Evolutionary conservation across 1,139 yeast genomes (phyloP).

Genomic region (Saccharomyces uvarum): DNA sequence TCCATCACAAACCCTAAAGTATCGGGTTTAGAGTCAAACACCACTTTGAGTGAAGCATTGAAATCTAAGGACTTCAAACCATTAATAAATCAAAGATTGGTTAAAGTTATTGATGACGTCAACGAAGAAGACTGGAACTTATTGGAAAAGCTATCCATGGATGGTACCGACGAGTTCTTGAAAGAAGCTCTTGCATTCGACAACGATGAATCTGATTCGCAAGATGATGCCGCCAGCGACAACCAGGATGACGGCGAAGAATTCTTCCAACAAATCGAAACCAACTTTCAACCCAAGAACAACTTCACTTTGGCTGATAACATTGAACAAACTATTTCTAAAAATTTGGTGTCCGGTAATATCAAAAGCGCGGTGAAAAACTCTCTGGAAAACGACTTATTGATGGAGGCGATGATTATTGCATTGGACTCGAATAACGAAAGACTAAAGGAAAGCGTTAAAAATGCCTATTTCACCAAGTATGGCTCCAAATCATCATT

Average conservation of each 20-base stretch:
- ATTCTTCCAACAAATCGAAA: slow-evolving; percentile 33
- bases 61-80: slow-evolving; percentile 46
- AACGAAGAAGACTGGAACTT: slow-evolving; percentile 74
- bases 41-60: slow-evolving; percentile 49
- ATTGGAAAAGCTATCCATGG: slow-evolving; percentile 47
- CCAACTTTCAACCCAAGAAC: slow-evolving; percentile 36
- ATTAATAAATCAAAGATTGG: slow-evolving; percentile 48
- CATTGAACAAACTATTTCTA: slow-evolving; percentile 43
- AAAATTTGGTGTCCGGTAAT: slow-evolving; percentile 56
- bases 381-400: slow-evolving; percentile 55
- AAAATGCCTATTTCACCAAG: slow-evolving; percentile 59
- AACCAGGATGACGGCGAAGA: slow-evolving; percentile 29
- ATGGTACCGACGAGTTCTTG: slow-evolving; percentile 41
- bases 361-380: slow-evolving; percentile 59
- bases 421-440: slow-evolving; percentile 64
- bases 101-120: slow-evolving; percentile 36
- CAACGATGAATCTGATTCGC: slow-evolving; percentile 27
- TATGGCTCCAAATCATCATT: slow-evolving; percentile 45
- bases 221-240: slow-evolving; percentile 17
- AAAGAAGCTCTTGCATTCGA: slow-evolving; percentile 34
- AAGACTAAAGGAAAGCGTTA: slow-evolving; percentile 55
- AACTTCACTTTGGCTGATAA: slow-evolving; percentile 35
- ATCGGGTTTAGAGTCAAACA: slow-evolving; percentile 38
- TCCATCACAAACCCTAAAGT: slow-evolving; percentile 43
- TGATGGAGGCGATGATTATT: slow-evolving; percentile 74